These are phyloP conservation scores for Torrubiella hemipterigena DNA, from an alignment of 2,329 filamentous ascomycete genomes.

Conservation along the genomic window DNA sequence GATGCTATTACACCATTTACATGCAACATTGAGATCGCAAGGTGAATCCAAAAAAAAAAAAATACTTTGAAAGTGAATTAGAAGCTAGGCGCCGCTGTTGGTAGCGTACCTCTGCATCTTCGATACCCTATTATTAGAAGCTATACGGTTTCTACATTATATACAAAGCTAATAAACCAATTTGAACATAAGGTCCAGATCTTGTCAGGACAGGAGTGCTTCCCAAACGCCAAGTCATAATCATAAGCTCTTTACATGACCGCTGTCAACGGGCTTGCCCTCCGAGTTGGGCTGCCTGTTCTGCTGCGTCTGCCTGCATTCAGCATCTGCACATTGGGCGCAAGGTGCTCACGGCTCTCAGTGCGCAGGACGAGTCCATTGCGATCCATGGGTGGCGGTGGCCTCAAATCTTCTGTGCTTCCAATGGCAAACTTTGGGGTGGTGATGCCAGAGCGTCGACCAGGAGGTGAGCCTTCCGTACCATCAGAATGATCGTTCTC, in stretches of 20 bases:
- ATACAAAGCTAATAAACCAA: background rate
- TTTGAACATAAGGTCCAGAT: too few species aligned
- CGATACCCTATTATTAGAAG: too few species aligned
- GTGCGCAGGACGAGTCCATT: constrained; percentile 69
- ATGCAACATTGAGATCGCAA: background rate
- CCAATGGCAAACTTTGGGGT: constrained; percentile 50
- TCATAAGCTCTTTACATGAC: background rate
- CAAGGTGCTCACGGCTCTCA: constrained; percentile 73
- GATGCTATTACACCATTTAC: too few species aligned
- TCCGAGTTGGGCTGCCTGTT: constrained; percentile 42
- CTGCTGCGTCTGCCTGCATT: constrained; percentile 46
- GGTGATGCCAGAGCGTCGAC: constrained; percentile 53
- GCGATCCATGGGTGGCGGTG: constrained; percentile 42
- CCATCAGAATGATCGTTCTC: constrained; percentile 54
- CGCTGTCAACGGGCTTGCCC: constrained; percentile 42
- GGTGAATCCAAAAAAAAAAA: background rate
- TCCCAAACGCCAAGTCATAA: background rate
- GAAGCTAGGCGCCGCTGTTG: too few species aligned
- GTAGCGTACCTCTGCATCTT: too few species aligned
- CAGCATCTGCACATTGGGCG: constrained; percentile 40
- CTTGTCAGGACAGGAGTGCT: too few species aligned
- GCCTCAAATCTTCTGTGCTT: constrained; percentile 34
- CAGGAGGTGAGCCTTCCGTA: constrained; percentile 41
- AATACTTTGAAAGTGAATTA: too few species aligned
- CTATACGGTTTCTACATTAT: background rate